Conservation (phyloP, 73 alveolate species). For the Loxodes magnus region DNA sequence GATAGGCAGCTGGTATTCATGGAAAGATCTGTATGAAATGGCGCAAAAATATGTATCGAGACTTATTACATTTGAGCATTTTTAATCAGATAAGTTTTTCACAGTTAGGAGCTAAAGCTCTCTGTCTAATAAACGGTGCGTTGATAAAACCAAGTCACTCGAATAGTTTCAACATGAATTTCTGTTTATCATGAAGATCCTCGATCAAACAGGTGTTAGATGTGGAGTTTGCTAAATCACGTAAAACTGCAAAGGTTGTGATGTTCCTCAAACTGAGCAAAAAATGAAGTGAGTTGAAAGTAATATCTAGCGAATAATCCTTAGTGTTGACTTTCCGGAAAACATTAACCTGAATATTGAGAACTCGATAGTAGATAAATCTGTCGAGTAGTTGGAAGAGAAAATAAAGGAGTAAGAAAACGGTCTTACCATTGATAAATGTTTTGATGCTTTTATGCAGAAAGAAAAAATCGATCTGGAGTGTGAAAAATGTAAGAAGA, state of each 20-base stretch:
- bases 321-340: background rate
- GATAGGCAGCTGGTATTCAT: constrained; percentile 12
- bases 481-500: constrained; percentile 6
- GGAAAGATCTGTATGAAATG: background rate
- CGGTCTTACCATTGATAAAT: constrained; percentile 1
- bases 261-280: background rate
- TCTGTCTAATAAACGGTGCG: too few species aligned
- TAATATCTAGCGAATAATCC: background rate
- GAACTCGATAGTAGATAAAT: background rate
- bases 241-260: constrained; percentile 9
- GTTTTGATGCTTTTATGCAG: background rate
- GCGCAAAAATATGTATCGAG: background rate
- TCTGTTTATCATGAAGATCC: background rate
- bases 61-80: background rate
- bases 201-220: background rate
- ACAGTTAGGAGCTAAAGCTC: background rate
- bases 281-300: background rate
- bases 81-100: background rate
- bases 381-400: too few species aligned
- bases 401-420: background rate
- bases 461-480: background rate
- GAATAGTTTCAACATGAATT: background rate
- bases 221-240: background rate
- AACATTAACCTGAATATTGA: background rate
- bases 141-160: too few species aligned